A percentile compares a stretch with the other conserved stretches of the same genome.
Conservation (phyloP, 2,329 filamentous ascomycete genomes). For the Metarhizium robertsii region DNA sequence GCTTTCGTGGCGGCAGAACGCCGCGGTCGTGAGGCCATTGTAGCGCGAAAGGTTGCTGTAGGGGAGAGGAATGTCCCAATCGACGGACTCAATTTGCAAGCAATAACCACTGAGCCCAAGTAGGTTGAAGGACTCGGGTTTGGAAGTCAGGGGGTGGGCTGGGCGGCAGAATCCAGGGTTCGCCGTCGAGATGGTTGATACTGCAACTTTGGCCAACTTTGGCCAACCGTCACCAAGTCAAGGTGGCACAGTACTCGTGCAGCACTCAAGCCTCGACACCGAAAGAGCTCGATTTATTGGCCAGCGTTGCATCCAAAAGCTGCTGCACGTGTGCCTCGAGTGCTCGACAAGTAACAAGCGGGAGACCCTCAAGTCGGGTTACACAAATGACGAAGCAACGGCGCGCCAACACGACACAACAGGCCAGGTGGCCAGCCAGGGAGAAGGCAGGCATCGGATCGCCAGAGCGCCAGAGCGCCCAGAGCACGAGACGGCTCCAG, state of each 20-base stretch:
- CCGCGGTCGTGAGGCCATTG: conserved; percentile 39
- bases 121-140: background rate
- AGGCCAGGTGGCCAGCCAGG: background rate
- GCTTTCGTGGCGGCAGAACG: conserved; percentile 33
- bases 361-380: background rate
- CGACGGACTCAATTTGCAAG: background rate
- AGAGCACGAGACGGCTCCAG: background rate
- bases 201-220: background rate
- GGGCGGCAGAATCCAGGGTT: background rate
- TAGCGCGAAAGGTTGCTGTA: background rate
- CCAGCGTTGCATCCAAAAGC: conserved; percentile 1
- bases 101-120: no score
- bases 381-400: background rate
- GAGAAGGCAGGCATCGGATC: background rate
- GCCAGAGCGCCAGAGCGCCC: no score
- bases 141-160: background rate
- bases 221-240: background rate
- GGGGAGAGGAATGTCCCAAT: no score
- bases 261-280: background rate
- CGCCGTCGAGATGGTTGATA: background rate
- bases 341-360: background rate
- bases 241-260: background rate
- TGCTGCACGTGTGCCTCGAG: conserved; percentile 1
- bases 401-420: background rate
- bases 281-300: background rate